These are phyloP conservation scores for Myrmaecium sp. DNA, from an alignment of 2,329 filamentous ascomycete species.

Conservation along the genomic window DNA sequence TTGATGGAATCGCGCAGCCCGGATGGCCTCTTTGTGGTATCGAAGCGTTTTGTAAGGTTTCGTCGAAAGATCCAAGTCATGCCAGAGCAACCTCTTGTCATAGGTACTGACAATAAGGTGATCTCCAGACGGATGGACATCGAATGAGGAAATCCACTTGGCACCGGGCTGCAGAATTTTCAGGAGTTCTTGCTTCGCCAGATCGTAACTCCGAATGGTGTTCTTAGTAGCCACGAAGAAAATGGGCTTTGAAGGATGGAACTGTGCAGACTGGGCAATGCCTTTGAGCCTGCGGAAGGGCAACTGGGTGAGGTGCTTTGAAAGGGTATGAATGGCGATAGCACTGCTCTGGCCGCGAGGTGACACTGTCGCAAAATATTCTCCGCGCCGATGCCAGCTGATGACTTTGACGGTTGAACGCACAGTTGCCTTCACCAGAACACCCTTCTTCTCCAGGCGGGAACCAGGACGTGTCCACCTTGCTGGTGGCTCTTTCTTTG, in stretches of 20 bases:
- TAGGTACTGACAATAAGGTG: slow-evolving; percentile 92
- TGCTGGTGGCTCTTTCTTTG: slow-evolving; percentile 57
- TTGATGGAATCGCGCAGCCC: slow-evolving; percentile 74
- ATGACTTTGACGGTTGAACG: slow-evolving; percentile 71
- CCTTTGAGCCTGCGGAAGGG: slow-evolving; percentile 68
- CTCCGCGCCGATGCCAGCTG: slow-evolving; percentile 83
- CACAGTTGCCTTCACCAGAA: slow-evolving; percentile 66
- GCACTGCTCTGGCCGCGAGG: slow-evolving; percentile 62
- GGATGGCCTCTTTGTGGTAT: slow-evolving; percentile 84
- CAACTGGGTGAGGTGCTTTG: slow-evolving; percentile 85
- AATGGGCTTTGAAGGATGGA: slow-evolving; percentile 82
- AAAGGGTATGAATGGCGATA: slow-evolving; percentile 86
- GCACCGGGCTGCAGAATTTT: slow-evolving; percentile 89
- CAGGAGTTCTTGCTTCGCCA: slow-evolving; percentile 77
- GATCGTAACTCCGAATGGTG: slow-evolving; percentile 82
- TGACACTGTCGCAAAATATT: slow-evolving; percentile 86
- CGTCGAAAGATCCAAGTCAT: slow-evolving; percentile 81
- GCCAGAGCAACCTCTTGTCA: slow-evolving; percentile 86
- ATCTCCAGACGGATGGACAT: slow-evolving; percentile 82
- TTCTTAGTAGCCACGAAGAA: slow-evolving; percentile 96
- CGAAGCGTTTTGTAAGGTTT: slow-evolving; percentile 92
- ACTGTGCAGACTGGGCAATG: slow-evolving; percentile 76
- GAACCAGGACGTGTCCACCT: slow-evolving; percentile 69
- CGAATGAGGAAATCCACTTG: slow-evolving; percentile 85
- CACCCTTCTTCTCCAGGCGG: slow-evolving; percentile 57